A percentile compares a stretch with the other conserved stretches of the same genome.
These are phyloP conservation scores for Debaryomycetaceae sp. DNA, from an alignment of 1,139 yeast genomes.

Conservation along the genomic window DNA sequence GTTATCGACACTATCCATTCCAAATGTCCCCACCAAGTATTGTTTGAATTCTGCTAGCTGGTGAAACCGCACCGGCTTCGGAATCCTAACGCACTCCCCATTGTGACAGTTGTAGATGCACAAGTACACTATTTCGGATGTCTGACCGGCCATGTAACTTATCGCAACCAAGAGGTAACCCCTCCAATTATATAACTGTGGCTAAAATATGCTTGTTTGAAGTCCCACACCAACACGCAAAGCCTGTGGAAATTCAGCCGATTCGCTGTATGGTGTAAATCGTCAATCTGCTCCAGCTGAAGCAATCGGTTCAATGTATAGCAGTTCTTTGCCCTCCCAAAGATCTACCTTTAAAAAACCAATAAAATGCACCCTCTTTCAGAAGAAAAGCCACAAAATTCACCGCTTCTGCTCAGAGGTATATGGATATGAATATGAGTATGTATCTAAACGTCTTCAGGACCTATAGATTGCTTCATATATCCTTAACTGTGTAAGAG, in stretches of 20 bases:
- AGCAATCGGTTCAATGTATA: no score
- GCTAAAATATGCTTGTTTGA: no score
- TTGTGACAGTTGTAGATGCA: slow-evolving; percentile 40
- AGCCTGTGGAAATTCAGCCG: no score
- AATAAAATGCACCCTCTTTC: no score
- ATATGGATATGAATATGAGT: no score
- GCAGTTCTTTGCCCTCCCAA: no score
- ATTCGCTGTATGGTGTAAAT: no score
- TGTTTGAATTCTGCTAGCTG: slow-evolving; percentile 43
- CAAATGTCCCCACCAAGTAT: slow-evolving; percentile 30
- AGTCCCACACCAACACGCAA: no score
- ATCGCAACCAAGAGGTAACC: background rate
- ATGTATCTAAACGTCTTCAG: background rate
- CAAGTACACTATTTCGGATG: slow-evolving; percentile 22
- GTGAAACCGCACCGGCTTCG: slow-evolving; percentile 44
- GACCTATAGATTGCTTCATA: background rate
- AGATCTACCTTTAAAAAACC: no score
- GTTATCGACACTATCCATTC: slow-evolving; percentile 38
- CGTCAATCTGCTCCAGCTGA: no score
- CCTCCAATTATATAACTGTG: background rate
- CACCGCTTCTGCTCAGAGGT: no score
- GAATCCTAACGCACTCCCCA: slow-evolving; percentile 31
- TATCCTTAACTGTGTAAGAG: background rate
- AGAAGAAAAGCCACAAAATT: no score
- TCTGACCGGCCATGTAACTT: background rate